A percentile compares a stretch with the other conserved stretches of the same genome.
These are phyloP conservation scores for Myrica gale DNA, from an alignment of 306 rosid genomes.

Conservation along the genomic window DNA sequence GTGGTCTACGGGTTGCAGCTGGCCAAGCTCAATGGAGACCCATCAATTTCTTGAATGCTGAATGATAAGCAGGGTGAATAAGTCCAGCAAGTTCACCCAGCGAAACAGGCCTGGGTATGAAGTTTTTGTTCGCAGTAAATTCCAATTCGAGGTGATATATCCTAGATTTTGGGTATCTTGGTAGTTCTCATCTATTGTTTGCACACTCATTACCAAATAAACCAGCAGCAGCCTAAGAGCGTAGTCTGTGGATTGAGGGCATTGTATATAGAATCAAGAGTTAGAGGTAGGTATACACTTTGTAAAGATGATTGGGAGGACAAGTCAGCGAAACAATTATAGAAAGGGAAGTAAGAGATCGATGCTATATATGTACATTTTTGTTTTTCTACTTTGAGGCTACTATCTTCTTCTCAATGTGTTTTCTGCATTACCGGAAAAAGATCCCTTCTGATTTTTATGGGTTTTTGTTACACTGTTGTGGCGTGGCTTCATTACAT, in stretches of 20 bases:
- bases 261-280: constrained; percentile 75
- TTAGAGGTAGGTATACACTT: constrained; percentile 51
- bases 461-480: neutral
- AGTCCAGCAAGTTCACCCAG: constrained; percentile 22
- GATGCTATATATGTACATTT: constrained; percentile 14
- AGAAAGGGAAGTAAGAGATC: constrained; percentile 30
- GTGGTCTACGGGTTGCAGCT: constrained; percentile 98
- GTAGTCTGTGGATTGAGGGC: constrained; percentile 50
- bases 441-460: neutral
- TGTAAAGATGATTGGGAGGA: constrained; percentile 60
- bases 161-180: constrained; percentile 36
- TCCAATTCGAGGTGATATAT: constrained; percentile 20
- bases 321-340: constrained; percentile 29
- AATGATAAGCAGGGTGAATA: constrained; percentile 26
- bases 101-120: constrained; percentile 43
- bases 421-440: neutral
- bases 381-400: constrained; percentile 8
- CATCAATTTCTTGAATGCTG: constrained; percentile 55
- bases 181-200: constrained; percentile 52
- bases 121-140: constrained; percentile 68
- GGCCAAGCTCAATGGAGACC: constrained; percentile 64
- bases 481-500: neutral
- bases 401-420: neutral
- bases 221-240: constrained; percentile 49
- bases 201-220: constrained; percentile 46